Conservation (phyloP, 2,329 filamentous ascomycete species). For the Hymenoscyphus occultus region DNA sequence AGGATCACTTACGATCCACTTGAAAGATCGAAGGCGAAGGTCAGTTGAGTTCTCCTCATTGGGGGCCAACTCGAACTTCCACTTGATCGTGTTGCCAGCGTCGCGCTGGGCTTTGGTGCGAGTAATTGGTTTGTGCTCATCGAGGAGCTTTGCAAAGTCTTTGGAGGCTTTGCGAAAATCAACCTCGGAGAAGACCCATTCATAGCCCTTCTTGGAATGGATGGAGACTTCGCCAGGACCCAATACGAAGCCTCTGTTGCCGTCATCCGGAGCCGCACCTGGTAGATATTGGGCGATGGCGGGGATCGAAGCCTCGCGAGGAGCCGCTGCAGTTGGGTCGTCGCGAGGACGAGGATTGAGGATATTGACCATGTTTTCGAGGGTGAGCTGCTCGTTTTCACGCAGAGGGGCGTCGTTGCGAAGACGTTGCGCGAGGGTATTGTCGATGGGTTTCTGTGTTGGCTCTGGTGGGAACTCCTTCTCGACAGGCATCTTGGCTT, state of each 20-base stretch:
- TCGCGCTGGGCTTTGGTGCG: slow-evolving; percentile 20
- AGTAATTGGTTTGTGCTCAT: slow-evolving; percentile 6
- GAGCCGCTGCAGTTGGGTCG: background rate
- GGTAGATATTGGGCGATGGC: background rate
- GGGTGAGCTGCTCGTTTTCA: too few relatives aligned
- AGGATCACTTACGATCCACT: slow-evolving; percentile 25
- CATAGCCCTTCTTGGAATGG: slow-evolving; percentile 23
- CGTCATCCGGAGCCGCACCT: too few relatives aligned
- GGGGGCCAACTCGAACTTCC: slow-evolving; percentile 26
- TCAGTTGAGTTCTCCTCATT: slow-evolving; percentile 18
- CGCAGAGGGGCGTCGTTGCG: too few relatives aligned
- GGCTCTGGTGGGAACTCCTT: too few relatives aligned
- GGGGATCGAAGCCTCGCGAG: slow-evolving; percentile 6
- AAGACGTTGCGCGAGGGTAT: too few relatives aligned
- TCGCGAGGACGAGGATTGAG: background rate
- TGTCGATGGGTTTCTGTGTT: too few relatives aligned
- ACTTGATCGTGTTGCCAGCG: slow-evolving; percentile 22
- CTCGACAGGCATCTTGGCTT: too few relatives aligned
- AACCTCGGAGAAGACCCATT: slow-evolving; percentile 30
- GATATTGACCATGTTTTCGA: too few relatives aligned
- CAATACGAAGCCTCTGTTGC: slow-evolving; percentile 15
- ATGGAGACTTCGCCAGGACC: slow-evolving; percentile 31
- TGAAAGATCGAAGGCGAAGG: slow-evolving; percentile 25
- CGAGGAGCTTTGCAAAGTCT: slow-evolving; percentile 12
- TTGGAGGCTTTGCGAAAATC: slow-evolving; percentile 20